phyloP scores from a whole-genome alignment of 1,139 yeast genomes.

The Yamadazyma siamensis region DNA sequence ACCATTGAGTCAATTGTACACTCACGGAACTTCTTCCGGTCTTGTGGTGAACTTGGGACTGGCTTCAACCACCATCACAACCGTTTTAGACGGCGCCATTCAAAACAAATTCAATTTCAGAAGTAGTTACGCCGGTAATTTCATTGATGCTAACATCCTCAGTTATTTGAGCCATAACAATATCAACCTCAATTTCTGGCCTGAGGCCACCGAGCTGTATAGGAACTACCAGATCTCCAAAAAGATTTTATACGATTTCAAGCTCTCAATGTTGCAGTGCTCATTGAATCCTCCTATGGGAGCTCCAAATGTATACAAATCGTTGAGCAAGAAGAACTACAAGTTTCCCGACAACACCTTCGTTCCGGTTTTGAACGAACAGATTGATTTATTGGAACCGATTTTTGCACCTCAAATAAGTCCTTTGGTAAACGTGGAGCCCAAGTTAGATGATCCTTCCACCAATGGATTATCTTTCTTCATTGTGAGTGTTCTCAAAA shows the following conservation, averaged over 20 bases:
- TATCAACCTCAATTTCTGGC: slow-evolving; percentile 17
- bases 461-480: slow-evolving; percentile 42
- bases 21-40: slow-evolving; percentile 65
- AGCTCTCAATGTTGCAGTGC: slow-evolving; percentile 35
- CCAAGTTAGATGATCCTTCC: slow-evolving; percentile 35
- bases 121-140: slow-evolving; percentile 69
- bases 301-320: slow-evolving; percentile 15
- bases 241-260: slow-evolving; percentile 47
- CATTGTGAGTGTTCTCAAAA: slow-evolving; percentile 36
- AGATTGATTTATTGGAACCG: slow-evolving; percentile 47
- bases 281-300: slow-evolving; percentile 18
- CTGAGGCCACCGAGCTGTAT: slow-evolving; percentile 40
- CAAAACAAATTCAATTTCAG: slow-evolving; percentile 57
- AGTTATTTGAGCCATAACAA: slow-evolving; percentile 33
- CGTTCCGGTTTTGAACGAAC: slow-evolving; percentile 39
- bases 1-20: slow-evolving; percentile 67
- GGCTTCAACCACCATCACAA: slow-evolving; percentile 59
- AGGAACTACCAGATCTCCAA: slow-evolving; percentile 42
- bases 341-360: slow-evolving; percentile 47
- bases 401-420: slow-evolving; percentile 52
- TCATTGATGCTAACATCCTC: slow-evolving; percentile 52
- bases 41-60: slow-evolving; percentile 70
- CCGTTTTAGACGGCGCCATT: slow-evolving; percentile 67
- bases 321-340: slow-evolving; percentile 28
- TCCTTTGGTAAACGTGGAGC: slow-evolving; percentile 24